Base-by-base conservation (phyloP, 2,329 filamentous ascomycete species). In the Tolypocladium inflatum region DNA sequence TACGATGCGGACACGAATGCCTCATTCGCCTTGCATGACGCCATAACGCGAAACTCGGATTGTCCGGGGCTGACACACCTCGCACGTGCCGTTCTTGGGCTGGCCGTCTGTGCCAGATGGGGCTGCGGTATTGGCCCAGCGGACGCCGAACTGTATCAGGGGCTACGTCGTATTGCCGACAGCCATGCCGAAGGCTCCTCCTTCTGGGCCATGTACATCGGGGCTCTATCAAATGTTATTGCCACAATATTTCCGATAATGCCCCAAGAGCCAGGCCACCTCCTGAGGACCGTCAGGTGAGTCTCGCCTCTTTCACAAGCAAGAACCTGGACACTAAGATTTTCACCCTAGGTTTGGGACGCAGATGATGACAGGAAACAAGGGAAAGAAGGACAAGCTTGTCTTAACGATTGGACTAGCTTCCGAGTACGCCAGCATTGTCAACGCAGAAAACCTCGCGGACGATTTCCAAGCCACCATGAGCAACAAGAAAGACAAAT, bases 51-150 rank as follows among this genome's bases (percentile, higher is more conserved):
- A 0, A 74, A 88, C 41, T 78, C 92, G 1, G 80, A 82, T 17
- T 79, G 82, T 1, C 90, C 93, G 43, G 90, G 90, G 0, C 73
- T 95, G 33, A 86, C 84, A 1, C 91, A 97, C 68, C 71, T 84
- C 51, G 80, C 85, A 55, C 82, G 91, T 15, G 87, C 89, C 0
- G 71, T 89, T 2, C 76, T 96, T 3, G 89, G 84, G 0, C 74
- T 96, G 4, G 80, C 87, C 1, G 77, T 90, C 1, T 91, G 85
- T 63, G 85, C 88, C 52, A 80, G 91, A 63, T 95, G 90, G 84
- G 88, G 85, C 21, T 85, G 84, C 2, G 80, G 82, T 53, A 67
- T 85, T 4, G 77, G 77, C 0, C 76, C 77, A 1, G 68, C 74
- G 0, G 82, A 86, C 60, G 65, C 67, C 17, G 67, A 71, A 52